phyloP scores from a whole-genome alignment of 441 rosid species.

The Kokia cookei region DNA sequence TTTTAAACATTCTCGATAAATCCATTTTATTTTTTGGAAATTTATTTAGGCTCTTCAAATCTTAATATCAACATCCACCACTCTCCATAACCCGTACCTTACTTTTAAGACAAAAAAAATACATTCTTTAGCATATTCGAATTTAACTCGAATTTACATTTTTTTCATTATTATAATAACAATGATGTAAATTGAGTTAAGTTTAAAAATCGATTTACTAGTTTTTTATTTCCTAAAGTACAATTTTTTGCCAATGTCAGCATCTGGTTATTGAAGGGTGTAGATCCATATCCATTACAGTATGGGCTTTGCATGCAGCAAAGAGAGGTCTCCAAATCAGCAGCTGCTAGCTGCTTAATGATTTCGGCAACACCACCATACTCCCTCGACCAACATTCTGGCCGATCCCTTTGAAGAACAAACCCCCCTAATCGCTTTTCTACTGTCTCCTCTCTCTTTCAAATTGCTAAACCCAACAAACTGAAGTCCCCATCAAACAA shows the following conservation, averaged over 20 bases:
- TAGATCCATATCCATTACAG: neutral
- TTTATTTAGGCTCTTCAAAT: too few species aligned
- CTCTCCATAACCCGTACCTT: too few species aligned
- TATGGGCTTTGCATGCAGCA: neutral
- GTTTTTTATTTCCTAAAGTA: too few species aligned
- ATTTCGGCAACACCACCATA: neutral
- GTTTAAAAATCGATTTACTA: too few species aligned
- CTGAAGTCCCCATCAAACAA: constrained; percentile 16
- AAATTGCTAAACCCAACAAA: constrained; percentile 7
- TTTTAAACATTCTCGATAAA: too few species aligned
- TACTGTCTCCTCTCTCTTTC: constrained; percentile 6
- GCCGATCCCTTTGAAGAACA: neutral
- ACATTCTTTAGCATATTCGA: too few species aligned
- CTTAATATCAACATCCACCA: too few species aligned
- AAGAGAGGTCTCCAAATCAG: neutral
- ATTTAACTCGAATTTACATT: too few species aligned
- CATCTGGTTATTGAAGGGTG: neutral
- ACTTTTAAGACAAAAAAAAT: too few species aligned
- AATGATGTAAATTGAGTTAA: too few species aligned
- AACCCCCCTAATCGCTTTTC: neutral
- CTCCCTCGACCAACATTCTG: neutral
- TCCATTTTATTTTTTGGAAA: too few species aligned
- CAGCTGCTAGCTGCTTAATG: neutral
- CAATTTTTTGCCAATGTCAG: neutral
- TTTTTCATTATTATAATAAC: too few species aligned